Evolutionary conservation across 495 filamentous ascomycete genomes (phyloP), one percentile per base, ranked within the genome.

Genomic region (Trichoderma virens): DNA sequence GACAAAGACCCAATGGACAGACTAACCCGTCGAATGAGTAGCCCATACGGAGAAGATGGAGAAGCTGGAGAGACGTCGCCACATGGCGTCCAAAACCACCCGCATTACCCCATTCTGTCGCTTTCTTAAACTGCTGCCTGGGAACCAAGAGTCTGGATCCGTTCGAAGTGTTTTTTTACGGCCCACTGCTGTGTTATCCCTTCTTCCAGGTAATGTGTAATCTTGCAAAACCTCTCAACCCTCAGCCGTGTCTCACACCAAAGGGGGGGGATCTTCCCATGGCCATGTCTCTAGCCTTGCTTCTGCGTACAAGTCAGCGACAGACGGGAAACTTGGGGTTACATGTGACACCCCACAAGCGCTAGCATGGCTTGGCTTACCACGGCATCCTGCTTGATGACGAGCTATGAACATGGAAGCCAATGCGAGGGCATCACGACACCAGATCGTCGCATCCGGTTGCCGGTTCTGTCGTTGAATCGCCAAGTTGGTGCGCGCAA

Each of bases 51-150:
- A 56, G 51, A 56, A 56, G 25, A 56, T 56, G 51, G 51, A 56
- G 51, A 56, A 56, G 23, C 51, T 56, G 51, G 51, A 56, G 51
- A 56, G 51, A 47, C 18, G 18, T 2, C 28, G 51, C 51, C 51
- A 56, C 51, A 56, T 56, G 51, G 51, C 51, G 51, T 56, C 25
- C 27, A 28, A 51, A 27, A 30, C 51, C 20, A 28, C 51, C 51
- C 25, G 51, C 51, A 20, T 30, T 28, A 14, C 51, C 25, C 51
- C 51, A 56, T 28, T n/a, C 23, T 51, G 45, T 20, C 45, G 9
- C 23, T 28, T 56, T 13, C 23, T 56, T 56, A 56, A 56, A 56
- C 51, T 56, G 51, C 51, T 56, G 51, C 51, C 51, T 56, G 27
- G 51, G 23, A 28, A 56, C 51, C 51, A 16, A 28, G 23, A 27